Percentiles rank a stretch among this genome's conserved stretches.
phyloP scores from a whole-genome alignment of 208 protist species.

The Acanthamoeba royreba region DNA sequence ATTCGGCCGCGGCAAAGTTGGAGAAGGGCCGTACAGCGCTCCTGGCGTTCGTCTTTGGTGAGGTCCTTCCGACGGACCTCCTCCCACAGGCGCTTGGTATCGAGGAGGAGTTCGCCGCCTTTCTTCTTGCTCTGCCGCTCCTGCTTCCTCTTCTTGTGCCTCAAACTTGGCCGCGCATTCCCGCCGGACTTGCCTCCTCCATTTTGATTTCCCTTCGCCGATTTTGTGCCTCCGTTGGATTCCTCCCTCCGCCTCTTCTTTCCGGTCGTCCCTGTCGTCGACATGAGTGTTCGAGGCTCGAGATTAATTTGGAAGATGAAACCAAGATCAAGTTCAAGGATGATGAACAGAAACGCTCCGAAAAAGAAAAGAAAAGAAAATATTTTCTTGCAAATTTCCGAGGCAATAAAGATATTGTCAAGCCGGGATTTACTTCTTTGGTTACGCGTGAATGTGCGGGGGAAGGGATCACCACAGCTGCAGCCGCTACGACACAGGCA shows the following conservation, averaged over 20 bases:
- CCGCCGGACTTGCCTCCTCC: background rate
- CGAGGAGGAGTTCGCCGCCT: background rate
- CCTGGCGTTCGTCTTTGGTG: background rate
- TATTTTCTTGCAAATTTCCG: too few species aligned
- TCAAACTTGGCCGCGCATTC: background rate
- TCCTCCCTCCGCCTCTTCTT: conserved; percentile 28
- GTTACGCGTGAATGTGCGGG: too few species aligned
- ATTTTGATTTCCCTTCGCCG: background rate
- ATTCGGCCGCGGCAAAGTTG: background rate
- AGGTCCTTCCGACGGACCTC: background rate
- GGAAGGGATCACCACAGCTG: too few species aligned
- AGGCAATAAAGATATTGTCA: too few species aligned
- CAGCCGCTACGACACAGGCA: too few species aligned
- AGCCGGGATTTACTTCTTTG: too few species aligned
- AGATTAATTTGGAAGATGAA: too few species aligned
- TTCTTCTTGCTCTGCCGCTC: conserved; percentile 30
- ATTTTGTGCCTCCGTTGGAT: background rate
- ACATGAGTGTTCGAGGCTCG: too few species aligned
- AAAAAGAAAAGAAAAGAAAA: too few species aligned
- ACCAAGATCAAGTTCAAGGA: too few species aligned
- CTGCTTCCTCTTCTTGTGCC: background rate
- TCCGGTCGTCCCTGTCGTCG: background rate
- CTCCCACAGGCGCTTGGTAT: conserved; percentile 36
- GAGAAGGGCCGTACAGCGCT: background rate
- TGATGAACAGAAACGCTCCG: too few species aligned